Evolutionary conservation across 2,329 filamentous ascomycete genomes (phyloP).

Genomic region (Blumeria graminis): DNA sequence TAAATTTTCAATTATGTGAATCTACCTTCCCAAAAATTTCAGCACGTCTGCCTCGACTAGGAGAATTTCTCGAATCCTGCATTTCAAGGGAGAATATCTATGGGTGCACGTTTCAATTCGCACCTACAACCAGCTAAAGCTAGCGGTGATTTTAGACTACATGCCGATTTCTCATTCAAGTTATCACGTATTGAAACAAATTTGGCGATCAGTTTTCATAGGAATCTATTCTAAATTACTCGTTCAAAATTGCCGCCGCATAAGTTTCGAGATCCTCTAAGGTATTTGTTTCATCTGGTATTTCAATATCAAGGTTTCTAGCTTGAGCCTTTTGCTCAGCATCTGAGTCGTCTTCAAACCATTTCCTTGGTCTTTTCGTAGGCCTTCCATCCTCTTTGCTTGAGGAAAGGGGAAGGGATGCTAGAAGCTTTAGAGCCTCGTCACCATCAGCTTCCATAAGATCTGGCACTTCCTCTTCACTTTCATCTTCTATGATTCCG

Average conservation of each 20-base stretch:
- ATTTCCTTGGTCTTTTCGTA: slow-evolving; percentile 49
- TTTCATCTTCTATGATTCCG: slow-evolving; percentile 13
- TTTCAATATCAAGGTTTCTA: slow-evolving; percentile 31
- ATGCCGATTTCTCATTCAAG: no score
- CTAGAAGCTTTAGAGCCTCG: slow-evolving; percentile 30
- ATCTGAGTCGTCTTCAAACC: slow-evolving; percentile 21
- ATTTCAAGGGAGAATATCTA: no score
- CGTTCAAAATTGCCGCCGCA: slow-evolving; percentile 45
- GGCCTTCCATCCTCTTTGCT: slow-evolving; percentile 28
- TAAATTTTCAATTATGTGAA: no score
- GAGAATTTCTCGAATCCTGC: no score
- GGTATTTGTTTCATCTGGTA: slow-evolving; percentile 48
- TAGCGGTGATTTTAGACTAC: no score
- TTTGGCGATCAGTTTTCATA: no score
- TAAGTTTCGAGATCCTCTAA: slow-evolving; percentile 57
- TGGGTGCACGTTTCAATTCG: no score
- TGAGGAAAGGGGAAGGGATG: slow-evolving; percentile 28
- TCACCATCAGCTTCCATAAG: slow-evolving; percentile 16
- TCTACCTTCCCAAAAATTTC: no score
- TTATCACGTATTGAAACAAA: no score
- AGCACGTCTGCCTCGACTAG: no score
- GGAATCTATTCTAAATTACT: no score
- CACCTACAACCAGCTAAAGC: no score
- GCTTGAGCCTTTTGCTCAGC: slow-evolving; percentile 17
- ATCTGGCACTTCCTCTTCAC: slow-evolving; percentile 8